phyloP scores from a whole-genome alignment of 257 asterid species.

The Nicotiana attenuata region DNA sequence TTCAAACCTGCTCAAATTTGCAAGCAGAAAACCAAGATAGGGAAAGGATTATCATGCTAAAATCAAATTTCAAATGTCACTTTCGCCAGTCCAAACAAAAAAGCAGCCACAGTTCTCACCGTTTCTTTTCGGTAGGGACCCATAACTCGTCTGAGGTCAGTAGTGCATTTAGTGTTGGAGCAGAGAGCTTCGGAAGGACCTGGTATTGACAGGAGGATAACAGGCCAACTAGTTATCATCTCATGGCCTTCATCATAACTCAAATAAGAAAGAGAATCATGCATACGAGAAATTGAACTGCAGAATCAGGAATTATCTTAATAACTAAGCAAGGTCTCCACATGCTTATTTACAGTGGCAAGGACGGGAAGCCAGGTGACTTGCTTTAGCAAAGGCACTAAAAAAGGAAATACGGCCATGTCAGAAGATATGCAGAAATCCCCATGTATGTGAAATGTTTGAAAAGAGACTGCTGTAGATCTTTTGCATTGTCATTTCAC shows the following conservation, averaged over 20 bases:
- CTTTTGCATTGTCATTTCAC: background rate
- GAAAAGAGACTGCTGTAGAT: background rate
- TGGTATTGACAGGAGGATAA: constrained; percentile 24
- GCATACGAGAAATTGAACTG: background rate
- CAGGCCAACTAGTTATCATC: background rate
- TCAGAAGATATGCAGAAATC: constrained; percentile 1
- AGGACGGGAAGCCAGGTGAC: background rate
- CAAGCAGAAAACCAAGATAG: constrained; percentile 1
- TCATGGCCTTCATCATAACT: background rate
- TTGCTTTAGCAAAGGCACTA: background rate
- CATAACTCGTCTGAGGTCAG: constrained; percentile 89
- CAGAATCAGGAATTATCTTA: background rate
- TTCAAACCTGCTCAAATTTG: constrained; percentile 54
- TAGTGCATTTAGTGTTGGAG: constrained; percentile 83
- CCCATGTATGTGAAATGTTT: background rate
- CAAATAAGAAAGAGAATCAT: background rate
- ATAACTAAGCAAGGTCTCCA: background rate
- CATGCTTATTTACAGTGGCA: background rate
- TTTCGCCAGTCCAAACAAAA: constrained; percentile 12
- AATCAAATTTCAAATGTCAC: constrained; percentile 8
- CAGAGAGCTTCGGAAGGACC: constrained; percentile 96
- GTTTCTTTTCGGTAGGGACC: constrained; percentile 93
- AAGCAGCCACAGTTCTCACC: constrained; percentile 45
- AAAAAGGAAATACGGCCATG: background rate
- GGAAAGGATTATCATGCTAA: background rate